Evolutionary conservation across 2,329 filamentous ascomycete species (phyloP).

Genomic region (Fusarium marasasianum): DNA sequence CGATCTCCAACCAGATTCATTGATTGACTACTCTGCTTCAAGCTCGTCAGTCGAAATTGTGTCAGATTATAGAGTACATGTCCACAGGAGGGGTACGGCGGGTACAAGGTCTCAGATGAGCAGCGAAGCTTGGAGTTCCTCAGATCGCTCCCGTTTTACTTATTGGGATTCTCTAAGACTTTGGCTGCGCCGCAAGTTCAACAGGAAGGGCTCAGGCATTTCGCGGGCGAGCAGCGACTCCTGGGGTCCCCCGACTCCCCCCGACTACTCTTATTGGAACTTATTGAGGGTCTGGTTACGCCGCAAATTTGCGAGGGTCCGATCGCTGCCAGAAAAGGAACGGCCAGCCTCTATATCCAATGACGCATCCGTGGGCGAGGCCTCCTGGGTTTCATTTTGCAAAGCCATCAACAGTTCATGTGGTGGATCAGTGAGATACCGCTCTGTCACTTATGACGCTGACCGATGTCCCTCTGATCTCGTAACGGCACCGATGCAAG

Average conservation of each 20-base stretch:
- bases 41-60: neutral
- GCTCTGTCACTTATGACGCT: neutral
- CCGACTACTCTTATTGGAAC: neutral
- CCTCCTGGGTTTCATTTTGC: neutral
- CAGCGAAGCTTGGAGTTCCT: neutral
- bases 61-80: no score
- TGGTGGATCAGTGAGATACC: neutral
- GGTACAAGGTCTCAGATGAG: neutral
- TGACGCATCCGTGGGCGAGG: neutral
- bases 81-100: no score
- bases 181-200: neutral
- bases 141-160: neutral
- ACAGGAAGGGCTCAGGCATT: neutral
- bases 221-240: neutral
- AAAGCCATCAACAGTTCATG: neutral
- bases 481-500: neutral
- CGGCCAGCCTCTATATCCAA: fast-evolving
- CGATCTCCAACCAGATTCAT: neutral
- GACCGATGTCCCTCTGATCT: neutral
- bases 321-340: no score
- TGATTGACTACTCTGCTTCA: neutral
- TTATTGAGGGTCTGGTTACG: neutral
- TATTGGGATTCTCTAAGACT: neutral
- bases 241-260: neutral
- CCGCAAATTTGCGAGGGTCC: no score